Evolutionary conservation across 179 eudicot genomes (phyloP).

Genomic region (Sideroxylon spinosum): DNA sequence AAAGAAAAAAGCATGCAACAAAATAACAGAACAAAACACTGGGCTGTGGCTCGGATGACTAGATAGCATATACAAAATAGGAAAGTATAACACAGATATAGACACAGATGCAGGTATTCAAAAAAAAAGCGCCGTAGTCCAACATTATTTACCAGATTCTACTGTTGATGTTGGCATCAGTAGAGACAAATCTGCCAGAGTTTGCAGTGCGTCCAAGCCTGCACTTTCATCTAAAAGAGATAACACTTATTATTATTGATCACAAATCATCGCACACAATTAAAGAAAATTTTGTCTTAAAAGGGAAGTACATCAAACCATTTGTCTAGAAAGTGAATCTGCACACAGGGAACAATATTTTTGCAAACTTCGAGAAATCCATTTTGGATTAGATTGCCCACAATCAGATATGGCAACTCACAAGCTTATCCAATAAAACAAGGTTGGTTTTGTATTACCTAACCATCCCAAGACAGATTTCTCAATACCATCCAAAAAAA

Average conservation of each 20-base stretch:
- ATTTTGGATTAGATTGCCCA: background rate
- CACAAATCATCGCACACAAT: background rate
- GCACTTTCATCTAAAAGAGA: conserved; percentile 49
- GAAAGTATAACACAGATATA: background rate
- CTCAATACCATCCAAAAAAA: background rate
- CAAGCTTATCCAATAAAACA: background rate
- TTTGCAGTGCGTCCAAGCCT: conserved; percentile 79
- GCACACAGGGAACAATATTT: background rate
- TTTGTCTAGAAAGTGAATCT: background rate
- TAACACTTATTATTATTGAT: background rate
- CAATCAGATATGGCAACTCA: background rate
- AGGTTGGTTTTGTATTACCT: background rate
- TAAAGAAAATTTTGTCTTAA: background rate
- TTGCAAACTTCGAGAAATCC: background rate
- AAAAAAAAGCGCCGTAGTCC: background rate
- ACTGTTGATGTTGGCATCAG: conserved; percentile 35
- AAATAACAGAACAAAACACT: background rate
- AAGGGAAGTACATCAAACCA: background rate
- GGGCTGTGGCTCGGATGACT: background rate
- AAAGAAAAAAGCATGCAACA: background rate
- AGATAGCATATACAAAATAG: background rate
- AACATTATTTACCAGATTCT: conserved; percentile 32
- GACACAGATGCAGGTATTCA: background rate
- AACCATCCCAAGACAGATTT: background rate
- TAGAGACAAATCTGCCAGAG: conserved; percentile 80